Base-by-base conservation (phyloP, 148 eudicot species). In the Drosera capensis region DNA sequence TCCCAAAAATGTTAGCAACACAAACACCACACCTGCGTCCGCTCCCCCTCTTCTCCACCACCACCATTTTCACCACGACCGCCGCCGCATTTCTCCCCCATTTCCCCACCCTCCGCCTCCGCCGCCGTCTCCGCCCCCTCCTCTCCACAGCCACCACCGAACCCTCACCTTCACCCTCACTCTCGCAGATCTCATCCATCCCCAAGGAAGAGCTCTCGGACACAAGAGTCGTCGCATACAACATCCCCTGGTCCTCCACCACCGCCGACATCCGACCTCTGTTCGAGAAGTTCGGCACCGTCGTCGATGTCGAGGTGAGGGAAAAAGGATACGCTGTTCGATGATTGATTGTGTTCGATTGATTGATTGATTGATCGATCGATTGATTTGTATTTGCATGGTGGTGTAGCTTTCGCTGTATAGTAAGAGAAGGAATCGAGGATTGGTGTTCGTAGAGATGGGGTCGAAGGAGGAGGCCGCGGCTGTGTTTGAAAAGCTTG, bases 381-480 rank as follows among this genome's bases (percentile, higher is more conserved):
- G n/a, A n/a, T n/a, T 36, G 22, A 5, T 40, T 36, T 55, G 55
- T 49, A 21, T 45, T 14, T 49, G 31, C 49, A 20, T 67, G 26
- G 9, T 17, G 34, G 8, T 49, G 49, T 57, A 88, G 97, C 53
- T 90, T 26, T 65, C 95, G 8, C 80, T 80, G 88, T 67, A 69
- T 60, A 78, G 58, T 68, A 90, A 66, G 45, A 67, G 68, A n/a
- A 73, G 87, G 58, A 90, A 80, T 65, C 73, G 97, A 53, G 97
- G 97, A 34, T 56, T 90, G 36, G 97, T 82, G 2, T 90, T 90
- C 56, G 84, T 90, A 22, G 73, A 80, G 19, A 90, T 90, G 97
- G 69, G 81, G 35, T 84, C 97, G 9, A 62, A 56, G 3, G 95
- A 75, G 57, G 97, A 90, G 66, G 97, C 97, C 55, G 38, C 46